Base-by-base conservation (phyloP, 306 rosid species). In the Gynostemma pentaphyllum region DNA sequence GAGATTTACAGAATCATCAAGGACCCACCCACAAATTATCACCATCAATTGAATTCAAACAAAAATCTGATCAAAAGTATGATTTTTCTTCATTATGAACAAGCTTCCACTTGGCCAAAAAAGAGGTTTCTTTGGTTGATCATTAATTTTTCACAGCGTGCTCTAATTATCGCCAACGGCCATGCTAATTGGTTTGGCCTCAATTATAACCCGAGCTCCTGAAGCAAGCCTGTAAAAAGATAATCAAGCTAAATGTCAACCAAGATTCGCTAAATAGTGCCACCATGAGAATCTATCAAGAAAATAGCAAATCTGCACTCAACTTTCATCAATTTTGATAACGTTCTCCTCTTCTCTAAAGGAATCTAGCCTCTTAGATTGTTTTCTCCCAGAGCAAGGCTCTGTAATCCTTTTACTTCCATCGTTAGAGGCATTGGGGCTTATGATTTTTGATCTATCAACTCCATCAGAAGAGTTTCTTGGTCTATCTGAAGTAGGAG, bases 201-300 rank as follows among this genome's bases (percentile, higher is more conserved):
- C 85, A 70, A 91, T 85, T 82, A 87, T 82, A 82, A 91, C 86
- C 85, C 91, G 79, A 83, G 92, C 96, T 83, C 97, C 96, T 9
- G 97, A 91, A 82, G 97, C 84, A 80, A 91, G 91, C 95, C 96
- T 91, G 96, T 67, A 42, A 68, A 45, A 62, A 68, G 64, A 66
- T 80, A 75, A 79, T 55, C 18, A 72, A 77, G 61, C 29, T 21
- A 46, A 69, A 52, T 60, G 75, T 80, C 69, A 81, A 76, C 52
- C 72, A 69, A 68, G 56, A 45, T 64, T 39, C 65, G 14, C 45
- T 49, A 49, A 44, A 56, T 30, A 37, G 65, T 27, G 7, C 30
- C 39, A 28, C n/a, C 13, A 71, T 40, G 42, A 61, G 75, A 60
- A 50, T 29, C 68, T 32, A 5, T 50, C n/a, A 57, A 57, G 55